Conservation (phyloP, 2,329 filamentous ascomycete genomes). For the Corinectria fuckeliana region DNA sequence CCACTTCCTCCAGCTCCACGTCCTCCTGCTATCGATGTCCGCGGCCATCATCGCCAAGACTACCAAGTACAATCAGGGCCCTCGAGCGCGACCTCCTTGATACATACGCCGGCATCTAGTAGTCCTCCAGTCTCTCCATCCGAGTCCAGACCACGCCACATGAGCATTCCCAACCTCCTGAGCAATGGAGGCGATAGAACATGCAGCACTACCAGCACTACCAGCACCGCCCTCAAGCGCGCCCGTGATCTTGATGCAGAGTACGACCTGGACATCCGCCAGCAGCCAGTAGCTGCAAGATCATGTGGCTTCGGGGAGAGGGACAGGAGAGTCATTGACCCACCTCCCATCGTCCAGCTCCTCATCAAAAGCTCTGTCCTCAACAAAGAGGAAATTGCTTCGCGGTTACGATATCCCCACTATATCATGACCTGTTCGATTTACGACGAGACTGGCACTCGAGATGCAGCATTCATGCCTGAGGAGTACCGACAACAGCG, state of each 20-base stretch:
- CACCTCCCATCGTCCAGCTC: slow-evolving; percentile 81
- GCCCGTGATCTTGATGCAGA: slow-evolving; percentile 23
- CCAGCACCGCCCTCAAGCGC: background rate
- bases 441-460: slow-evolving; percentile 70
- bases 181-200: slow-evolving; percentile 1
- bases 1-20: slow-evolving; percentile 14
- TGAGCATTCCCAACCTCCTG: slow-evolving; percentile 34
- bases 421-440: slow-evolving; percentile 80
- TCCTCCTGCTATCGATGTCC: slow-evolving; percentile 4
- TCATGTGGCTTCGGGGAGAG: slow-evolving; percentile 85
- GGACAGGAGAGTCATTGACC: slow-evolving; percentile 82
- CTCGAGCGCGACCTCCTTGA: background rate
- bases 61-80: slow-evolving; percentile 18
- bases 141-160: slow-evolving; percentile 27
- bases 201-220: background rate
- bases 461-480: slow-evolving; percentile 75
- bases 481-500: slow-evolving; percentile 75
- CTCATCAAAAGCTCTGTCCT: slow-evolving; percentile 64
- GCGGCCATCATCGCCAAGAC: background rate
- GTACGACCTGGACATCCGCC: slow-evolving; percentile 61
- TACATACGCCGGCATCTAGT: background rate
- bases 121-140: slow-evolving; percentile 23
- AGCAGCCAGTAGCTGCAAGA: slow-evolving; percentile 79
- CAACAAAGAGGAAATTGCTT: slow-evolving; percentile 59
- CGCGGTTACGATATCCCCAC: slow-evolving; percentile 64